Evolutionary conservation across 306 rosid species (phyloP).

Genomic region (Astragalus glycyphyllos): DNA sequence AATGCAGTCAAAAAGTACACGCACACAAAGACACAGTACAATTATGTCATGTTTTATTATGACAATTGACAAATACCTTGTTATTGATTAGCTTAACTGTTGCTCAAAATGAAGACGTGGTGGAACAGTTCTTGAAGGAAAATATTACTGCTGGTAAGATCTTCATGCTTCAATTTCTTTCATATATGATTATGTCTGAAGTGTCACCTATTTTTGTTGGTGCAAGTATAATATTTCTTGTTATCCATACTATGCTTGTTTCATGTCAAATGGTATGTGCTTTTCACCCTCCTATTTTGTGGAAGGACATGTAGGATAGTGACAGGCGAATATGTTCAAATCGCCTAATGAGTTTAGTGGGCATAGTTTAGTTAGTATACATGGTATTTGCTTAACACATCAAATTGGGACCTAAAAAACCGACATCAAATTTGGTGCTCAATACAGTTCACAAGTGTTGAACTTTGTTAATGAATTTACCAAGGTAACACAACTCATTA

Average conservation of each 20-base stretch:
- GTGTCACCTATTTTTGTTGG: conserved; percentile 10
- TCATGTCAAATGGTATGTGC: conserved; percentile 27
- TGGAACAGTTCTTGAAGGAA: conserved; percentile 80
- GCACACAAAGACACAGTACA: not conserved
- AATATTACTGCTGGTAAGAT: conserved; percentile 71
- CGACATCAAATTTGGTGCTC: too few relatives aligned
- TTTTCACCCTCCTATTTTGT: conserved; percentile 1
- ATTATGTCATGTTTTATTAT: conserved; percentile 5
- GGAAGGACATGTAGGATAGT: not conserved
- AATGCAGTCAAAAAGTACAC: conserved; percentile 1
- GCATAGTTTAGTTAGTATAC: conserved; percentile 8
- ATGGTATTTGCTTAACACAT: not conserved
- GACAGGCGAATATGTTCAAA: not conserved
- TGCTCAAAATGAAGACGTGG: conserved; percentile 88
- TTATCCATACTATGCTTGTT: conserved; percentile 5
- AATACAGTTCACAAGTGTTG: too few relatives aligned
- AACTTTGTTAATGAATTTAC: too few relatives aligned
- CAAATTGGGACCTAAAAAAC: too few relatives aligned
- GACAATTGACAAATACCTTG: conserved; percentile 33
- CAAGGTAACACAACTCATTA: too few relatives aligned
- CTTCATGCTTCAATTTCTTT: conserved; percentile 34
- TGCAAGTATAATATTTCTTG: conserved; percentile 1
- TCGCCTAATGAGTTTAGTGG: not conserved
- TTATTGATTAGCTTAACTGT: conserved; percentile 67
- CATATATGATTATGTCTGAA: conserved; percentile 3